Conservation (phyloP, 2,329 filamentous ascomycete species). For the Talaromyces funiculosus region DNA sequence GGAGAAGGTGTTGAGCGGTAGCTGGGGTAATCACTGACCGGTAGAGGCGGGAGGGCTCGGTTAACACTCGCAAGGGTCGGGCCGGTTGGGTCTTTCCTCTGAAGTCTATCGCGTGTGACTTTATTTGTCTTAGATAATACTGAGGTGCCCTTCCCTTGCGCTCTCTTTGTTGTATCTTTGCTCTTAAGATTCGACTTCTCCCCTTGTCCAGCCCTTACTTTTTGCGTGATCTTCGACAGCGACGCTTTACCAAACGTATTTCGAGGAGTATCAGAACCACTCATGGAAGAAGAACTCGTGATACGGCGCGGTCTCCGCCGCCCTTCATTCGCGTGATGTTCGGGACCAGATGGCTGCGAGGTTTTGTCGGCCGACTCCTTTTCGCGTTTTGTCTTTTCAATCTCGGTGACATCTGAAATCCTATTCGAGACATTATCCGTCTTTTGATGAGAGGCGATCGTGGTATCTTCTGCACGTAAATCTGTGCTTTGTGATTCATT, state of each 20-base stretch:
- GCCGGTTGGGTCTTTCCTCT: constrained; percentile 18
- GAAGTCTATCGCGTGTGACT: constrained; percentile 17
- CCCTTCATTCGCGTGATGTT: constrained; percentile 4
- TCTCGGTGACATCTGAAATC: background rate
- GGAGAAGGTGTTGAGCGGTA: constrained; percentile 20
- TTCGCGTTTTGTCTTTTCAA: background rate
- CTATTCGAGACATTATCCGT: background rate
- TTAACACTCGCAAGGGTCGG: constrained; percentile 22
- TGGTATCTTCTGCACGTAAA: constrained; percentile 22
- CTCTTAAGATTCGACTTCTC: constrained; percentile 22
- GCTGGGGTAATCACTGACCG: constrained; percentile 21
- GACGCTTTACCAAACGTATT: constrained; percentile 23
- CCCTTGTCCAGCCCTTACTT: constrained; percentile 22
- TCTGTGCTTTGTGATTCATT: constrained; percentile 36
- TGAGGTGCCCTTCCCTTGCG: constrained; percentile 3
- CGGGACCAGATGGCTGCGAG: background rate
- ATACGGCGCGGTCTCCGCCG: constrained; percentile 11
- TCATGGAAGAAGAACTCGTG: constrained; percentile 16
- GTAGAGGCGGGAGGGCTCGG: constrained; percentile 25
- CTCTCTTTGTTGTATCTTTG: constrained; percentile 19
- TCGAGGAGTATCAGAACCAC: constrained; percentile 22
- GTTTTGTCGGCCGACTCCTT: background rate
- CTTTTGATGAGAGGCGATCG: background rate
- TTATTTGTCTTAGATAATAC: constrained; percentile 16
- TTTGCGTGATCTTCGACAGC: constrained; percentile 31